phyloP scores from a whole-genome alignment of 2,329 filamentous ascomycete species.

The Aspergillus sp. region DNA sequence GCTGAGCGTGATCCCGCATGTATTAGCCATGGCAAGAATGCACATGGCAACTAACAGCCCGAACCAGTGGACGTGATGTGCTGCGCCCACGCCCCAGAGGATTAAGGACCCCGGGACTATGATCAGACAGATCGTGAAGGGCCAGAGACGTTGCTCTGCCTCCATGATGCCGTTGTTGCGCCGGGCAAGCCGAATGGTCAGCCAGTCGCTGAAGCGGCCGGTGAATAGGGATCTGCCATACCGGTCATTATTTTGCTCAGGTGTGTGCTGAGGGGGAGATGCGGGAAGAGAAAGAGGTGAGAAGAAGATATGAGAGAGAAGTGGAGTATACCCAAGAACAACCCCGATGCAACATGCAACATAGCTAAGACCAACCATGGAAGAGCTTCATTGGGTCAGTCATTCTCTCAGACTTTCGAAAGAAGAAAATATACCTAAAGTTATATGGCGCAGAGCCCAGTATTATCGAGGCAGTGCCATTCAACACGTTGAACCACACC shows the following conservation, averaged over 20 bases:
- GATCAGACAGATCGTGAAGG: conserved; percentile 35
- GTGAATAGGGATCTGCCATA: conserved; percentile 36
- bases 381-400: conserved; percentile 28
- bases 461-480: conserved; percentile 40
- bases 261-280: background rate
- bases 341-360: conserved; percentile 37
- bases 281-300: too few species aligned
- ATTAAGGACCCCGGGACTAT: conserved; percentile 35
- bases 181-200: conserved; percentile 38
- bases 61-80: conserved; percentile 44
- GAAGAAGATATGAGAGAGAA: too few species aligned
- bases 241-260: background rate
- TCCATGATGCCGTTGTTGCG: conserved; percentile 44
- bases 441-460: conserved; percentile 37
- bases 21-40: conserved; percentile 40
- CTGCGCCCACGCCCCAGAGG: conserved; percentile 44
- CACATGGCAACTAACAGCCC: conserved; percentile 45
- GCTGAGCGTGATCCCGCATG: conserved; percentile 37
- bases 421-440: conserved; percentile 27
- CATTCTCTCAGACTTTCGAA: too few species aligned
- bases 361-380: conserved; percentile 42
- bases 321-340: conserved; percentile 23
- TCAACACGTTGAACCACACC: conserved; percentile 42
- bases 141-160: conserved; percentile 44
- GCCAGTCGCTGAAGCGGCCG: conserved; percentile 41